Evolutionary conservation across 306 rosid genomes (phyloP).

Genomic region (Phaseolus lunatus): DNA sequence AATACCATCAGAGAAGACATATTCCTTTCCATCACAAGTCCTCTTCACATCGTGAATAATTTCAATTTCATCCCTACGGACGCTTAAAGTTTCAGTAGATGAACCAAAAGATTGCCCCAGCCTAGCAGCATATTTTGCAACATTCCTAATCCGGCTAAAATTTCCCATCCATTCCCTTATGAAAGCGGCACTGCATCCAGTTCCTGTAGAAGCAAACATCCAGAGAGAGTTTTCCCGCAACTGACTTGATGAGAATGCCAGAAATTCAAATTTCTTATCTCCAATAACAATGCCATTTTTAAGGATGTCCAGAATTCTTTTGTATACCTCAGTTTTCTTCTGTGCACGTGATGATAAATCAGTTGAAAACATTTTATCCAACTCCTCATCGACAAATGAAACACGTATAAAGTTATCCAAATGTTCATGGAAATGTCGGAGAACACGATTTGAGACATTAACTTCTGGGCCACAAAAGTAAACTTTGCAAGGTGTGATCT

Average conservation of each 20-base stretch:
- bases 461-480: slow-evolving; percentile 80
- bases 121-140: slow-evolving; percentile 94
- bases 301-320: slow-evolving; percentile 69
- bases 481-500: slow-evolving; percentile 75
- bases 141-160: slow-evolving; percentile 71
- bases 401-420: slow-evolving; percentile 77
- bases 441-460: slow-evolving; percentile 86
- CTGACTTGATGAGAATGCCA: slow-evolving; percentile 92
- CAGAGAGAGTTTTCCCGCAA: slow-evolving; percentile 79
- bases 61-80: slow-evolving; percentile 57
- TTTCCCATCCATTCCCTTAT: slow-evolving; percentile 82
- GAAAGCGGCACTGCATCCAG: slow-evolving; percentile 48
- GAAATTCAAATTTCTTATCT: slow-evolving; percentile 78
- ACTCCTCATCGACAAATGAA: slow-evolving; percentile 92
- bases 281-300: slow-evolving; percentile 72
- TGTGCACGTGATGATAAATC: slow-evolving; percentile 67
- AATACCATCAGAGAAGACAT: slow-evolving; percentile 87
- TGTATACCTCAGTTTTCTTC: slow-evolving; percentile 66
- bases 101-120: slow-evolving; percentile 92
- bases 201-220: slow-evolving; percentile 82
- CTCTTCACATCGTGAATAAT: slow-evolving; percentile 60
- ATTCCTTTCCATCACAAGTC: slow-evolving; percentile 1
- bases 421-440: slow-evolving; percentile 55
- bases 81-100: slow-evolving; percentile 80
- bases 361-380: slow-evolving; percentile 65